A percentile compares a stretch with the other conserved stretches of the same genome.
Conservation (phyloP, 495 filamentous ascomycete species). For the Aspergillus conjunctus region DNA sequence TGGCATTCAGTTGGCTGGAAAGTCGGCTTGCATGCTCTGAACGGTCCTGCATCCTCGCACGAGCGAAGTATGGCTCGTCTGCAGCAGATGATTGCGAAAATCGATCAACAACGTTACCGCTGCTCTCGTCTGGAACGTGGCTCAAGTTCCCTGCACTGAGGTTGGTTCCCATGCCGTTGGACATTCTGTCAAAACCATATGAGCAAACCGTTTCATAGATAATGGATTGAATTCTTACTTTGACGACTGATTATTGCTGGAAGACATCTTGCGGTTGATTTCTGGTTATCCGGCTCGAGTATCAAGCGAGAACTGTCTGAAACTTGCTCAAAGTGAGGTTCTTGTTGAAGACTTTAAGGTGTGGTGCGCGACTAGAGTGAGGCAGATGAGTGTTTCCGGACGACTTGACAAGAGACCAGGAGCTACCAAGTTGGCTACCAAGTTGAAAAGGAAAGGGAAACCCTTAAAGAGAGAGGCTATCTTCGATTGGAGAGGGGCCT, state of each 20-base stretch:
- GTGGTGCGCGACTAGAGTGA: no score
- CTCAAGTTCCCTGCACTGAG: slow-evolving; percentile 38
- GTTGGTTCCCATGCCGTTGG: slow-evolving; percentile 22
- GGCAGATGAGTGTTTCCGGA: no score
- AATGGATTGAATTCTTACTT: slow-evolving; percentile 21
- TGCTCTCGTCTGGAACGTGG: slow-evolving; percentile 34
- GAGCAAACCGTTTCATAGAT: background rate
- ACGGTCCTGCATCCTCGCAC: slow-evolving; percentile 37
- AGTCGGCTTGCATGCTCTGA: slow-evolving; percentile 37
- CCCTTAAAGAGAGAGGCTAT: slow-evolving; percentile 1
- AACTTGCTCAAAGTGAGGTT: background rate
- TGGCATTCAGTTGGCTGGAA: slow-evolving; percentile 38
- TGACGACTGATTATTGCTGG: slow-evolving; percentile 19
- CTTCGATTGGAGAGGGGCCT: background rate
- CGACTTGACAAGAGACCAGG: no score
- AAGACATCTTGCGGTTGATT: slow-evolving; percentile 23
- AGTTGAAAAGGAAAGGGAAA: background rate
- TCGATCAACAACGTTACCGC: slow-evolving; percentile 33
- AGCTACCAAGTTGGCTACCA: no score
- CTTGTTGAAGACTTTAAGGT: no score
- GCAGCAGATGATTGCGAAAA: slow-evolving; percentile 37
- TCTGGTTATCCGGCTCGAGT: background rate
- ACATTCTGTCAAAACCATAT: slow-evolving; percentile 21
- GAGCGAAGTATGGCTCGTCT: slow-evolving; percentile 44
- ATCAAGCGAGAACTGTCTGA: no score